Evolutionary conservation across 306 rosid genomes (phyloP).

Genomic region (Gastrolobium bilobum): DNA sequence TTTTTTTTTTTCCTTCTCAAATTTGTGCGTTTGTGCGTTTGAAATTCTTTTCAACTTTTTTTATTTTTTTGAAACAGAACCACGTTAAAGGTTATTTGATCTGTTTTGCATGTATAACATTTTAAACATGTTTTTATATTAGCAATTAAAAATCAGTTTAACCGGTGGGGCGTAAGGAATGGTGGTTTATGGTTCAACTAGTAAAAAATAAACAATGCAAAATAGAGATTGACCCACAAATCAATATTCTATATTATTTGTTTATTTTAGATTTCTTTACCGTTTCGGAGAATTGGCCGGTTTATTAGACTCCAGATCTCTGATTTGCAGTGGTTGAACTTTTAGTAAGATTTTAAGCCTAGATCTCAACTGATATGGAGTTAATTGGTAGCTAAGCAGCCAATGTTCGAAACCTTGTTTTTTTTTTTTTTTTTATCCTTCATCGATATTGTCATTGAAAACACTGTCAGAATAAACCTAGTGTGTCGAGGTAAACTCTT

Average conservation of each 20-base stretch:
- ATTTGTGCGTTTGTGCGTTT: constrained; percentile 21
- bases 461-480: too few relatives aligned
- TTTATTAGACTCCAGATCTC: too few relatives aligned
- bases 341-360: too few relatives aligned
- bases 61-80: not conserved
- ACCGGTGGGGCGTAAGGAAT: not conserved
- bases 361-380: too few relatives aligned
- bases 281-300: too few relatives aligned
- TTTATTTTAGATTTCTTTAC: too few relatives aligned
- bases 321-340: too few relatives aligned
- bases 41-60: not conserved
- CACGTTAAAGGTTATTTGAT: not conserved
- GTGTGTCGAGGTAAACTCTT: too few relatives aligned
- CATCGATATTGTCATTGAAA: too few relatives aligned
- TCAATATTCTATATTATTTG: not conserved
- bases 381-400: too few relatives aligned
- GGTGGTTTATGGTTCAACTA: not conserved
- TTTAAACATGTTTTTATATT: not conserved
- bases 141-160: not conserved
- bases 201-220: not conserved
- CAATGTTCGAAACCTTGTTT: too few relatives aligned
- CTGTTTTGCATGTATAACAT: not conserved
- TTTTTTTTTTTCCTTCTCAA: constrained; percentile 13
- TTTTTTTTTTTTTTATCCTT: too few relatives aligned
- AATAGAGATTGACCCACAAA: not conserved